Evolutionary conservation across 345 rosid genomes (phyloP).

Genomic region (Excoecaria cochinchinensis): DNA sequence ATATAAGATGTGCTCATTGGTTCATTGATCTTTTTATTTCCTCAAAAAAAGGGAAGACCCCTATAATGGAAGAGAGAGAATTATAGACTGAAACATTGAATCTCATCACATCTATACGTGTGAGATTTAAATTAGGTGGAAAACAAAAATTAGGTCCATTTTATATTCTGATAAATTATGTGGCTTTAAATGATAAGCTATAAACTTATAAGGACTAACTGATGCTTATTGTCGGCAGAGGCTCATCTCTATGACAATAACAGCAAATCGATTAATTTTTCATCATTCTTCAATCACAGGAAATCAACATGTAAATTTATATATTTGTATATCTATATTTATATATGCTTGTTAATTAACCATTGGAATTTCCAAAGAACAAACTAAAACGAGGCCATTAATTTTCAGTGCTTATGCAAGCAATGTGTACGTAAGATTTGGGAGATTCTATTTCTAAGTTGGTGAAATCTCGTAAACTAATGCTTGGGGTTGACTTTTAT

Average conservation of each 20-base stretch:
- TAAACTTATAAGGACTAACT: not conserved
- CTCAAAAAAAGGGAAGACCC: not conserved
- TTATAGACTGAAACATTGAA: not conserved
- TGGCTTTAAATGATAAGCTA: not conserved
- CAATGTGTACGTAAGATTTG: not conserved
- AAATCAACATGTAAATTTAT: slow-evolving; percentile 4
- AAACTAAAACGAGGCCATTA: too few relatives aligned
- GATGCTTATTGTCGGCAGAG: slow-evolving; percentile 19
- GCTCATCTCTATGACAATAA: slow-evolving; percentile 6
- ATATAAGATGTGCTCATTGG: not conserved
- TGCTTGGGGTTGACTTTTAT: too few relatives aligned
- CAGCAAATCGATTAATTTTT: not conserved
- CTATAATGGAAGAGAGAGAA: slow-evolving; percentile 38
- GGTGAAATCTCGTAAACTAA: too few relatives aligned
- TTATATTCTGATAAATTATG: not conserved
- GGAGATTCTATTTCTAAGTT: not conserved
- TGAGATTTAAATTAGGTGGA: not conserved
- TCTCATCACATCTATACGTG: slow-evolving; percentile 11
- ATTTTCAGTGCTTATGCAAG: not conserved
- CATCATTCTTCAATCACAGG: not conserved
- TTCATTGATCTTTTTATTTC: slow-evolving; percentile 11
- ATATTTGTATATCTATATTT: not conserved
- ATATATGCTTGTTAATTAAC: not conserved
- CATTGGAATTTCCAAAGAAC: slow-evolving; percentile 16
- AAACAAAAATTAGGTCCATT: too few relatives aligned